phyloP scores from a whole-genome alignment of 306 rosid species.

The Castanospermum australe region DNA sequence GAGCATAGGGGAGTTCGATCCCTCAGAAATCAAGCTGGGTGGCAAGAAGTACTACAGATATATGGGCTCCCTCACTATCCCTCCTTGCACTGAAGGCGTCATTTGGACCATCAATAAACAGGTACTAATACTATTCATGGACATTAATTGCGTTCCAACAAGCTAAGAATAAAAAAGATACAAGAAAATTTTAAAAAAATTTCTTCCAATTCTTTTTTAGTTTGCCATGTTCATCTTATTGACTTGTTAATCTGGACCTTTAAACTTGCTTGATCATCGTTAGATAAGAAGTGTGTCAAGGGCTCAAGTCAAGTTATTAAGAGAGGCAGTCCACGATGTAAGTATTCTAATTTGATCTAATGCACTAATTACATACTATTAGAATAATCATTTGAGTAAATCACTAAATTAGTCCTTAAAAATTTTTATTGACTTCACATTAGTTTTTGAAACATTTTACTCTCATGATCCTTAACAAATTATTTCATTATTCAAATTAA shows the following conservation, averaged over 20 bases:
- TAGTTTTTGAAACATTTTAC: too few relatives aligned
- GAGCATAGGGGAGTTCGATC: slow-evolving; percentile 51
- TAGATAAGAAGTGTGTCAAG: slow-evolving; percentile 48
- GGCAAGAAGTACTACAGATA: slow-evolving; percentile 63
- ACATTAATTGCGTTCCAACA: background rate
- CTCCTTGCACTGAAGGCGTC: slow-evolving; percentile 81
- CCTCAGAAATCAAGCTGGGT: slow-evolving; percentile 36
- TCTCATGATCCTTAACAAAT: too few relatives aligned
- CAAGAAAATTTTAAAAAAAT: background rate
- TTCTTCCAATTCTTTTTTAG: background rate
- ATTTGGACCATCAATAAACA: slow-evolving; percentile 64
- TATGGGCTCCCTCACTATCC: slow-evolving; percentile 71
- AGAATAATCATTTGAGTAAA: too few relatives aligned
- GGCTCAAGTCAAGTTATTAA: slow-evolving; percentile 45
- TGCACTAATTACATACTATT: background rate
- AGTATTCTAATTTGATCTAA: slow-evolving; percentile 22
- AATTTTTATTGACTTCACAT: too few relatives aligned
- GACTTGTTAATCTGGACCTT: background rate
- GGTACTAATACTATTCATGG: slow-evolving; percentile 26
- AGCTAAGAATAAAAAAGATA: background rate
- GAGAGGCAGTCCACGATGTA: slow-evolving; percentile 63
- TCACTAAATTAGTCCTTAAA: too few relatives aligned
- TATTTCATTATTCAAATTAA: too few relatives aligned
- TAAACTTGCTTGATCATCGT: background rate
- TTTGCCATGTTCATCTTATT: background rate